Evolutionary conservation across 192 early-diverging fungal species (phyloP), one percentile per base, ranked within the genome.

Genomic region (Lobosporangium transversale): DNA sequence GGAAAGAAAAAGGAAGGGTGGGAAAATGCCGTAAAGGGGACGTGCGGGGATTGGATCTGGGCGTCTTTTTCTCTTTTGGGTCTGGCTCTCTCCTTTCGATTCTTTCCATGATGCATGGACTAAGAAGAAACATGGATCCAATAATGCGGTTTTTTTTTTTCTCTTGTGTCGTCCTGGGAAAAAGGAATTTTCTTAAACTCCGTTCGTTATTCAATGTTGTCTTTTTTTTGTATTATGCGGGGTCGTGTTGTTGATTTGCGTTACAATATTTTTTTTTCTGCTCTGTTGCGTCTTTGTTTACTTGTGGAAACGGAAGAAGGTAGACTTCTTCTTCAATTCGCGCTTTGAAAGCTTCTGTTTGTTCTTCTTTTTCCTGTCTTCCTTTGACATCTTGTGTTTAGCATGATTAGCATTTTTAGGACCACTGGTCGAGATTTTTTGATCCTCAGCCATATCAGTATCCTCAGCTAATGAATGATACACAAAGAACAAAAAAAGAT

Each of bases 401-500:
- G 73, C 73, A 21, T 76, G 63, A 64, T 76, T 76, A 49, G 73
- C 40, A 35, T 67, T 47, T 53, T 76, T 76, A 47, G 64, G 73
- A 50, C 84, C 84, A 59, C 84, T 82, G 44, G 84, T 86, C 15
- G 84, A 86, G 58, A 86, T 66, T 58, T 81, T 83, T 42, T 78
- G 66, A 17, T 66, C 76, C 33, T 83, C 70, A 7, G 60, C 53
- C 65, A 78, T 68, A 18, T 60, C 70, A 17, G 53, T 43, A 45
- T 64, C 58, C 17, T 52, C 55, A 23, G 69, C 62, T 61, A 56
- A 54, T 20, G 18, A 7, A 40, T 14, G 37, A 10, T 40, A 40
- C 14, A 40, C 37, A 40, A 40, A 40, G 37, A 40, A 14, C 37
- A 36, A 9, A 9, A 30, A n/a, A 59, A 36, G 24, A 24, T 0